phyloP scores from a whole-genome alignment of 164 flowering plant genomes.

The Vitis rupestris region DNA sequence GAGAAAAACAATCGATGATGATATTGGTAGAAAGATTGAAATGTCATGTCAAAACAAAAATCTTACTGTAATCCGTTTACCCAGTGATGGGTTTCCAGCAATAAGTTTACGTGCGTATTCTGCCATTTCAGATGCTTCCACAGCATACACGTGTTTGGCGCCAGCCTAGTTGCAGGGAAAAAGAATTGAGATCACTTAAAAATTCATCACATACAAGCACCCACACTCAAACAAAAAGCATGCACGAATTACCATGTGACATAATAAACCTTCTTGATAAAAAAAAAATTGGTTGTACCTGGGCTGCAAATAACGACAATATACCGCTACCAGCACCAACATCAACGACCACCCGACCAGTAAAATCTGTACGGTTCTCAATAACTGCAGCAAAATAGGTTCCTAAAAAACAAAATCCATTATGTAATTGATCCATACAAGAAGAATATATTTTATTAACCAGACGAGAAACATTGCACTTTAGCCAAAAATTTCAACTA shows the following conservation, averaged over 20 bases:
- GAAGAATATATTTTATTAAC: not conserved
- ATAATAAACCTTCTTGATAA: conserved; percentile 1
- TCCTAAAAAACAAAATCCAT: conserved; percentile 43
- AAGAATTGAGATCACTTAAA: not conserved
- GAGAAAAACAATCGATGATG: not conserved
- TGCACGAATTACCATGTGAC: not conserved
- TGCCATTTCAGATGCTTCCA: conserved; percentile 99
- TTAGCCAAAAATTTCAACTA: not conserved
- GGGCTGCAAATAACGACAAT: conserved; percentile 97
- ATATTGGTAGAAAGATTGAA: not conserved
- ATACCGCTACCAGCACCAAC: conserved; percentile 99
- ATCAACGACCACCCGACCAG: conserved; percentile 93
- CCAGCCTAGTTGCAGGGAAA: conserved; percentile 62
- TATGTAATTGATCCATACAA: not conserved
- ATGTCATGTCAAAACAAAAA: not conserved
- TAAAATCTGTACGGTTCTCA: conserved; percentile 85
- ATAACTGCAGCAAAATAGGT: conserved; percentile 94
- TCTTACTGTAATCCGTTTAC: conserved; percentile 76
- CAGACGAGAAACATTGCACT: not conserved
- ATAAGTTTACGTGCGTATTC: conserved; percentile 89
- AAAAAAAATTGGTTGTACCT: conserved; percentile 42
- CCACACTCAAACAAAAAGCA: not conserved
- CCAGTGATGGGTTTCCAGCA: conserved; percentile 82
- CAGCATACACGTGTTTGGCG: conserved; percentile 99
- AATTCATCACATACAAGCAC: not conserved